Evolutionary conservation across 1,139 yeast species (phyloP).

Genomic region (Magnusiomyces suaveolens): DNA sequence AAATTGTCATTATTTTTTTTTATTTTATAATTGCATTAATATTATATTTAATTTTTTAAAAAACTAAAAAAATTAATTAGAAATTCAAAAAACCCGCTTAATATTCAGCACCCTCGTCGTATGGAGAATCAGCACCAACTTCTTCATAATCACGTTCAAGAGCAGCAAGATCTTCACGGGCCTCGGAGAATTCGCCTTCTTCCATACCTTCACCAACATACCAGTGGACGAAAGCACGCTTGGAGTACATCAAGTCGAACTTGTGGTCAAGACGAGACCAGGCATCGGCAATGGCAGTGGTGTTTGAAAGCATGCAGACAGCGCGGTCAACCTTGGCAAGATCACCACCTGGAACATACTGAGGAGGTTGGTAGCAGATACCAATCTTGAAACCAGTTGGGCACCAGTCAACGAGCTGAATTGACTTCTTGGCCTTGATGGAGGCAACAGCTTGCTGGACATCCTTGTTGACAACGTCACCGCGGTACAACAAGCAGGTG

Average conservation of each 20-base stretch:
- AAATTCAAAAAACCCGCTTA: no score
- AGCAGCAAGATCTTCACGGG: conserved; percentile 92
- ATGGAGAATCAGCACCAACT: conserved; percentile 87
- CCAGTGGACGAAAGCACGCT: conserved; percentile 99
- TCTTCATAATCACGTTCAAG: conserved; percentile 95
- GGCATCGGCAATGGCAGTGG: conserved; percentile 97
- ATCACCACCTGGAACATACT: conserved; percentile 79
- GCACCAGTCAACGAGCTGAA: conserved; percentile 98
- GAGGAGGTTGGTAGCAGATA: conserved; percentile 96
- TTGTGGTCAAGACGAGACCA: conserved; percentile 96
- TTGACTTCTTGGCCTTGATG: conserved; percentile 87
- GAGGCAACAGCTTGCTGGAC: conserved; percentile 91
- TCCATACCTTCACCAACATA: conserved; percentile 97
- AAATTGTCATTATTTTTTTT: no score
- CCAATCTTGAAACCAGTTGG: conserved; percentile 99
- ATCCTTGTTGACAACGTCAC: conserved; percentile 95
- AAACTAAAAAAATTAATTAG: no score
- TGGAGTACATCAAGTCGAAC: conserved; percentile 95
- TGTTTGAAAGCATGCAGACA: conserved; percentile 93
- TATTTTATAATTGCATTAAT: background rate
- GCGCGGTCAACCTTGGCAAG: conserved; percentile 91
- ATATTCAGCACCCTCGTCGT: conserved; percentile 49
- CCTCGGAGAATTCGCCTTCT: conserved; percentile 87
- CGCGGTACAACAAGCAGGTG: conserved; percentile 91
- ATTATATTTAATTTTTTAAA: no score